Percentiles rank a stretch among this genome's conserved stretches.
phyloP scores from a whole-genome alignment of 1,284 basidiomycete genomes.

The Papiliotrema flavescens region DNA sequence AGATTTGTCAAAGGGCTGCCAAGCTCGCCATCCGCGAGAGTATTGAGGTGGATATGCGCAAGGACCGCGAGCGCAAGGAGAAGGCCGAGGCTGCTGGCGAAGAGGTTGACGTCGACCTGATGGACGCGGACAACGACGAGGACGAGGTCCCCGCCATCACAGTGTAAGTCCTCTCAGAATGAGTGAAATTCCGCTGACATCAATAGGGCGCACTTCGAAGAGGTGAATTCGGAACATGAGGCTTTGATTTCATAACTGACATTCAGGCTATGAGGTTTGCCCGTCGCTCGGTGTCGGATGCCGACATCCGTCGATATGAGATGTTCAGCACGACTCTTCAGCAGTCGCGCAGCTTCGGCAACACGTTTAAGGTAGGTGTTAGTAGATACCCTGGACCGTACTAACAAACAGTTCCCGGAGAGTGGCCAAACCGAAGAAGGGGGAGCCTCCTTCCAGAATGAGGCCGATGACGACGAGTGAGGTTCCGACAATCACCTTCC shows the following conservation, averaged over 20 bases:
- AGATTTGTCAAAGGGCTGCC: constrained; percentile 96
- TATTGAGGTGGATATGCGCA: constrained; percentile 88
- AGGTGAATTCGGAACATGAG: constrained; percentile 66
- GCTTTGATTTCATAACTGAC: constrained; percentile 16
- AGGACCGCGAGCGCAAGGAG: constrained; percentile 73
- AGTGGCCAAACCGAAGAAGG: constrained; percentile 52
- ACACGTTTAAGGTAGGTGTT: constrained; percentile 40
- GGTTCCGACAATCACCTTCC: constrained; percentile 4
- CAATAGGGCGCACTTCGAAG: constrained; percentile 84
- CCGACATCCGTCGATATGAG: constrained; percentile 71
- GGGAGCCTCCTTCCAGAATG: constrained; percentile 49
- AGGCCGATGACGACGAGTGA: constrained; percentile 49
- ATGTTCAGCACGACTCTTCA: constrained; percentile 48
- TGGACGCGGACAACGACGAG: constrained; percentile 57
- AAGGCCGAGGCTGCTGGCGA: constrained; percentile 71
- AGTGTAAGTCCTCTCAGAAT: constrained; percentile 49
- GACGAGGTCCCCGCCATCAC: constrained; percentile 98
- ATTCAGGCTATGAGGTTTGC: constrained; percentile 52
- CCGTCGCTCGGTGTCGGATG: constrained; percentile 85
- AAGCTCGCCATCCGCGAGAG: constrained; percentile 84
- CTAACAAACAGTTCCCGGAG: constrained; percentile 85
- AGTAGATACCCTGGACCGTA: too few relatives aligned
- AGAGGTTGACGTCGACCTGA: constrained; percentile 64
- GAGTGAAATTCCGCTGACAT: constrained; percentile 2
- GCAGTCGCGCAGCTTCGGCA: constrained; percentile 45